Evolutionary conservation across 257 asterid species (phyloP).

Genomic region (Capsicum pubescens): DNA sequence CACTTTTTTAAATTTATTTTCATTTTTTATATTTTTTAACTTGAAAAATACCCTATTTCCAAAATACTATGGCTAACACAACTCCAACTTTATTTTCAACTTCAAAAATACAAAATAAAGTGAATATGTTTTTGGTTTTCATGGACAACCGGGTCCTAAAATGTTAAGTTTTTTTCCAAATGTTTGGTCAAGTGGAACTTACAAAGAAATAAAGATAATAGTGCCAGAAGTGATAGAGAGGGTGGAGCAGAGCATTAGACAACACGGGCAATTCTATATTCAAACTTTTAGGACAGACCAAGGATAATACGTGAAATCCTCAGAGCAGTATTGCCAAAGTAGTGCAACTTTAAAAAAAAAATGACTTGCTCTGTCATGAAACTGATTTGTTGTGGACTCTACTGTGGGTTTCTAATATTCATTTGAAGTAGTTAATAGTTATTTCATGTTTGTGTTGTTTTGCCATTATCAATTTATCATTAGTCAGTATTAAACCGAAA

Average conservation of each 20-base stretch:
- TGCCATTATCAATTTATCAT: background rate
- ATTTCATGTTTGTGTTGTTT: background rate
- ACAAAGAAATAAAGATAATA: too few relatives aligned
- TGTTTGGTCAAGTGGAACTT: background rate
- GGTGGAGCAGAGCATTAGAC: background rate
- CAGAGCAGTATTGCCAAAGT: background rate
- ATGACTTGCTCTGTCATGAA: constrained; percentile 1
- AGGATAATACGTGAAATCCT: background rate
- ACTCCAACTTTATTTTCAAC: too few relatives aligned
- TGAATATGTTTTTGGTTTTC: too few relatives aligned
- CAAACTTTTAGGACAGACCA: constrained; percentile 12
- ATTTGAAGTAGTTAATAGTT: background rate
- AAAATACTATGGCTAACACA: too few relatives aligned
- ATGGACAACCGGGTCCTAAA: too few relatives aligned
- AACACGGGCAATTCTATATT: background rate
- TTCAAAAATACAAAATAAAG: too few relatives aligned
- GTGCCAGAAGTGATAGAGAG: background rate
- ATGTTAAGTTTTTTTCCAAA: too few relatives aligned
- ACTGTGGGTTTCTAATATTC: background rate
- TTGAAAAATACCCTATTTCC: too few relatives aligned
- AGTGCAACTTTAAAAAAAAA: background rate
- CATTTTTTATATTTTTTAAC: too few relatives aligned
- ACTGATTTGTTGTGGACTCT: background rate
- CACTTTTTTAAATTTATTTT: too few relatives aligned
- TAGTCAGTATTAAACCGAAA: background rate